Base-by-base conservation (phyloP, 2,329 filamentous ascomycete species). In the Fusarium sp. region DNA sequence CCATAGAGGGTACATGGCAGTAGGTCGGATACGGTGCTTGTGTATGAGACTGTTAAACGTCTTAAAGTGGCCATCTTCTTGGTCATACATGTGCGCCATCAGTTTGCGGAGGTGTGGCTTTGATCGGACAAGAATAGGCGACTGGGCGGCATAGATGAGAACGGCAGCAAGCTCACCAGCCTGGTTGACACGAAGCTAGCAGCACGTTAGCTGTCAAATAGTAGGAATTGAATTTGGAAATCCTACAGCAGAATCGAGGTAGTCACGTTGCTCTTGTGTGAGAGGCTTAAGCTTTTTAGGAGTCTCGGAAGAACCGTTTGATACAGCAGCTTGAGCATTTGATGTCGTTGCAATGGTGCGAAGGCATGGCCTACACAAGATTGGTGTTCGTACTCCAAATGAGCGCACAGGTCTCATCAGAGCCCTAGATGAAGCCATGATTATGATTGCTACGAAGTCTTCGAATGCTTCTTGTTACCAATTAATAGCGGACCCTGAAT, bases 81-180 rank as follows among this genome's bases (percentile, higher is more conserved):
- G 96, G 75, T 96, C 93, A 84, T 97, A 94, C 96, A 99, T 99
- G 86, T 98, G 96, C 74, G 90, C 89, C 93, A 99, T 97, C 32
- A 98, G 83, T 1, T 93, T 92, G 9, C 93, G 91, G 20, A 99
- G 89, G 78, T 97, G 92, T 2, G 96, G 95, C 78, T 98, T 91
- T 7, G 91, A 88, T 71, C 88, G 87, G 59, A 93, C 85, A 55
- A 98, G 83, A n/a, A 90, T 88, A 1, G 94, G 93, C 1, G 90
- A 95, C 80, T 99, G 96, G 3, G 93, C 90, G 2, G 89, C 90
- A 83, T 98, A 99, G 80, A 99, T 99, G 59, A 97, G 88, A 27
- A 93, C 95, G 30, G 96, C 96, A 57, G 96, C 96, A n/a, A 99
- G 89, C 82, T 99, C 96, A 77, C 96, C 96, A 25, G 96, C 94